Evolutionary conservation across 164 flowering plant species (phyloP).

Genomic region (Piper betle): DNA sequence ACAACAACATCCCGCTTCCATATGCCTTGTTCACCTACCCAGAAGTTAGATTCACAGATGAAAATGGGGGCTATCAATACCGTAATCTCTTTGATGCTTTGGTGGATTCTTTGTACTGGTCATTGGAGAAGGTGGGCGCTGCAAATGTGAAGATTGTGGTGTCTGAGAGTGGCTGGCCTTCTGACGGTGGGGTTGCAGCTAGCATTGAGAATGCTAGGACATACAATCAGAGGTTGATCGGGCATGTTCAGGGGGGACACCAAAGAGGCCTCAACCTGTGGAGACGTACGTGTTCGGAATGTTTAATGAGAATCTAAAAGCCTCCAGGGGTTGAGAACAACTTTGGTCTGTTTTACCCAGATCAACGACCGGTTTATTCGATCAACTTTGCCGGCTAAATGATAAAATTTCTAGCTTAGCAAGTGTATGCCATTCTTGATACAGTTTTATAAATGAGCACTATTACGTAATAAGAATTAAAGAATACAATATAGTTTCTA

Average conservation of each 20-base stretch:
- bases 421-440: too few species aligned
- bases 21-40: constrained; percentile 1
- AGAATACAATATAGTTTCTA: too few species aligned
- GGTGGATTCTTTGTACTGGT: constrained; percentile 4
- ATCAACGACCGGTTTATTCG: constrained; percentile 4
- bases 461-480: too few species aligned
- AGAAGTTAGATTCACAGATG: not conserved
- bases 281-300: constrained; percentile 10
- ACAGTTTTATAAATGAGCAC: too few species aligned
- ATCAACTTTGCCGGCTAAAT: constrained; percentile 1
- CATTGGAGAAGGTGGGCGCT: constrained; percentile 4
- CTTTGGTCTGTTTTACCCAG: constrained; percentile 12
- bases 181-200: constrained; percentile 1
- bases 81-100: constrained; percentile 8
- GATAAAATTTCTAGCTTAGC: too few species aligned
- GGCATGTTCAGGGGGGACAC: constrained; percentile 8
- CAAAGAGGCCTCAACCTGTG: constrained; percentile 3
- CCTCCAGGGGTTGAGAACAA: constrained; percentile 2
- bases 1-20: not conserved
- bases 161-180: constrained; percentile 13
- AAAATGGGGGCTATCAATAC: not conserved
- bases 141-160: constrained; percentile 2
- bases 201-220: constrained; percentile 6
- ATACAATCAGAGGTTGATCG: constrained; percentile 6
- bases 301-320: constrained; percentile 7